Evolutionary conservation across 345 rosid genomes (phyloP), one percentile per base, ranked within the genome.

Genomic region (Orychophragmus violaceus): DNA sequence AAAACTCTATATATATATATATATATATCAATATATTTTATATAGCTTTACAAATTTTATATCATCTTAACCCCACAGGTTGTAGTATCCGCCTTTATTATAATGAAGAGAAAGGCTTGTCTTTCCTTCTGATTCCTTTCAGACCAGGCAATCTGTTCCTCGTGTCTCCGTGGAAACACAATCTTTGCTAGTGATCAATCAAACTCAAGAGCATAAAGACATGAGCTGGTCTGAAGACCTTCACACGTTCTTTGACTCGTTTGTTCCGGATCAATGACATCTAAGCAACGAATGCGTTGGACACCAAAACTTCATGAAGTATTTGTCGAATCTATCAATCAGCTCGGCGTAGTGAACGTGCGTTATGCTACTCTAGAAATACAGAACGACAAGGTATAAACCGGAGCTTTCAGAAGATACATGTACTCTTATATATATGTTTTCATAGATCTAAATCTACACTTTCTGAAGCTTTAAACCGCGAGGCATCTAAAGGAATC

Each of bases 321-420:
- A 53, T 93, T 93, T 68, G 83, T 93, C 6, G 97, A 93, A 62
- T 96, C 97, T 83, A 85, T 93, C 59, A 85, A 85, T 69, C 82
- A 82, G 59, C 91, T 90, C 30, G 97, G 98, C 63, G 98, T 29
- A 68, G 96, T 64, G 96, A 93, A 74, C 79, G 96, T 92, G 76
- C 5, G 96, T 87, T n/a, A n/a, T n/a, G n/a, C n/a, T n/a, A n/a
- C n/a, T 82, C 71, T 84, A 93, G 98, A 93, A 93, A 79, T 93
- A 93, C 65, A 85, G 98, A 79, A 86, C 91, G 2, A 91, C 98
- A n/a, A 86, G 90, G 72, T 81, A 81, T 75, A 87, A 82, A 75
- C 97, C 97, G 0, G 97, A 86, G 71, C 64, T 86, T 36, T 72
- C 88, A 46, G 84, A 82, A 81, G 84, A 82, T 80, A 74, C 64